Base-by-base conservation (phyloP, 306 rosid genomes). In the Inga leiocalycina region DNA sequence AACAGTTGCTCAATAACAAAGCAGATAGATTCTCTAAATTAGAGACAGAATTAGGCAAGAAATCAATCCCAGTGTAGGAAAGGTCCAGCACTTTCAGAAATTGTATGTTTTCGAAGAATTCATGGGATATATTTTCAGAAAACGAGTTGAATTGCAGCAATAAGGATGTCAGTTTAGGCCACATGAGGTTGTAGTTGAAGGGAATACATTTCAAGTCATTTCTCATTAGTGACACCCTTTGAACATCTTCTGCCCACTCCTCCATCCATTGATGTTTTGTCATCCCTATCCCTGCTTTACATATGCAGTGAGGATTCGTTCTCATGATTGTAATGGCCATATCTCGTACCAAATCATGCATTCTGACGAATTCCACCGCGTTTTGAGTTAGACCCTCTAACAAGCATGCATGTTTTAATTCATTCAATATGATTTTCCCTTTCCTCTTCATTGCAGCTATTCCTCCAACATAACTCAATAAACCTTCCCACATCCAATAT, bases 161-260 rank as follows among this genome's bases (percentile, higher is more conserved):
- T 34, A 65, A 34, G 71, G 71, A 65, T 14, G 22, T 32, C 15
- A 65, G 71, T 65, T 43, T 65, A 32, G 71, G 71, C n/a, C 43
- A 65, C 71, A 65, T 32, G 20, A 65, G 71, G 71, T 65, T 65
- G 43, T 6, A 32, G 11, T 32, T 32, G 71, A 65, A 65, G 71
- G 71, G 71, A 65, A 65, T 65, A 65, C n/a, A 32, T 65, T 65
- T 32, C 44, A 65, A 65, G 71, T 65, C 74, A 11, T 70, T 70
- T 70, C 74, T 19, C 51, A 70, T 70, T 3, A 37, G 7, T 8
- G 48, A 68, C 7, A 68, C 74, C 48, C 74, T 68, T 68, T 37
- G 74, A 35, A 68, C 74, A 68, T 37, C 74, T 39, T 37, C 49
- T 17, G 44, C 48, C 74, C 74, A 68, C 39, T 68, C 71, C 43